These are phyloP conservation scores for Candida manassasensis DNA, from an alignment of 805 yeast species.

Conservation along the genomic window DNA sequence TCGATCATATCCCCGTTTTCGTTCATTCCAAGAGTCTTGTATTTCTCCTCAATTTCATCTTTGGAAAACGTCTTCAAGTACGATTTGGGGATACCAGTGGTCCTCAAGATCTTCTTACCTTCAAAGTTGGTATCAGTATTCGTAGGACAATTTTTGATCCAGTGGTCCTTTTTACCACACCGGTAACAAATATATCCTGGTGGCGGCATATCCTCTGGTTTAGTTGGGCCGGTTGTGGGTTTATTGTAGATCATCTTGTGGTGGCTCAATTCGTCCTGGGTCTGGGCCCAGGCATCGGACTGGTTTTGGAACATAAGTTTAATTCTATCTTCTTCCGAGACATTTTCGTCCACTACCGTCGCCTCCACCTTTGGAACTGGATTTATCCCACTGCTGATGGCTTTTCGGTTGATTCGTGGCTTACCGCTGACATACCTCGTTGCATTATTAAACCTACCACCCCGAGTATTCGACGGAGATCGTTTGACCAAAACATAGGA, in stretches of 20 bases:
- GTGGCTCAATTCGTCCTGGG: constrained; percentile 85
- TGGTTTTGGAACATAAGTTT: constrained; percentile 90
- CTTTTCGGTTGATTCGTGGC: constrained; percentile 45
- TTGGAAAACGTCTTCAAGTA: constrained; percentile 82
- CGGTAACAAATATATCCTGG: constrained; percentile 95
- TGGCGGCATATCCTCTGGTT: constrained; percentile 76
- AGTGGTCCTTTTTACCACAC: constrained; percentile 90
- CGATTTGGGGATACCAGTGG: constrained; percentile 96
- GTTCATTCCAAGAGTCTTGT: constrained; percentile 27
- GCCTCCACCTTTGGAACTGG: constrained; percentile 10
- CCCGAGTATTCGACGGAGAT: constrained; percentile 53
- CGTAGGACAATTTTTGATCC: constrained; percentile 95
- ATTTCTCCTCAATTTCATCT: constrained; percentile 56
- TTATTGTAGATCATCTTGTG: constrained; percentile 71
- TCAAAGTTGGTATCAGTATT: constrained; percentile 91
- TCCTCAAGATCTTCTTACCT: constrained; percentile 82
- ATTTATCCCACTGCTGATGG: constrained; percentile 28
- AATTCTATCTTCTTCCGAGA: constrained; percentile 82
- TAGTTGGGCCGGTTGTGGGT: constrained; percentile 31
- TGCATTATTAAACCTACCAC: constrained; percentile 51
- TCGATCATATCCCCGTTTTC: constrained; percentile 43
- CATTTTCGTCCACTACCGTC: constrained; percentile 33
- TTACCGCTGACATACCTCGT: constrained; percentile 69
- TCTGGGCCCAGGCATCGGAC: constrained; percentile 90
- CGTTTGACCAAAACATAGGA: constrained; percentile 77